Percentiles rank a stretch among this genome's conserved stretches.
phyloP scores from a whole-genome alignment of 1,284 basidiomycete species.

The Retiboletus flavoniger region DNA sequence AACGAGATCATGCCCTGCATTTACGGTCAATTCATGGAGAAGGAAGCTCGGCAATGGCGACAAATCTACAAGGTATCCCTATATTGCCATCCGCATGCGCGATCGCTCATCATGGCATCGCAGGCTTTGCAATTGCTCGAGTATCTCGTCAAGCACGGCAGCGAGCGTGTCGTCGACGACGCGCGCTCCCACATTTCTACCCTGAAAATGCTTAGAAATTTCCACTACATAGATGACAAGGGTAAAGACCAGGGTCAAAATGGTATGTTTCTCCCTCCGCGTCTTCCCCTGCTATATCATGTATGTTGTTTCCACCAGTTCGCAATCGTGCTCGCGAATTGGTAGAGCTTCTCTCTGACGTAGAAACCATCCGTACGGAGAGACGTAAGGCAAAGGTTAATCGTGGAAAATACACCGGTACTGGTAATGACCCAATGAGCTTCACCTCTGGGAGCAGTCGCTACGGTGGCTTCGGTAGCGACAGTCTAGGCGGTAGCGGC shows the following conservation, averaged over 20 bases:
- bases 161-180: slow-evolving; percentile 97
- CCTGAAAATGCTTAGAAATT: slow-evolving; percentile 96
- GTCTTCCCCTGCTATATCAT: not conserved
- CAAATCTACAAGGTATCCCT: slow-evolving; percentile 92
- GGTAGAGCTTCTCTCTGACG: slow-evolving; percentile 84
- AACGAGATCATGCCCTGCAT: slow-evolving; percentile 99
- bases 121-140: slow-evolving; percentile 92
- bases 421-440: slow-evolving; percentile 75
- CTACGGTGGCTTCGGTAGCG: slow-evolving; percentile 84
- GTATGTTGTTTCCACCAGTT: slow-evolving; percentile 51
- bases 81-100: not conserved
- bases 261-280: slow-evolving; percentile 49
- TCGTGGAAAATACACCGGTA: slow-evolving; percentile 87
- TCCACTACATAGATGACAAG: slow-evolving; percentile 99
- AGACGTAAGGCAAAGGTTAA: slow-evolving; percentile 93
- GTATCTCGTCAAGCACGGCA: slow-evolving; percentile 97
- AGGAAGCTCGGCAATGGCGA: slow-evolving; percentile 97
- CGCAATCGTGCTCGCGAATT: slow-evolving; percentile 94
- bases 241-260: slow-evolving; percentile 99
- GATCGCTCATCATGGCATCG: slow-evolving; percentile 1
- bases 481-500: slow-evolving; percentile 50
- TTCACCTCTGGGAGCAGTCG: slow-evolving; percentile 58
- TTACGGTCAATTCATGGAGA: slow-evolving; percentile 94
- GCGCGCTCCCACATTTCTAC: slow-evolving; percentile 93
- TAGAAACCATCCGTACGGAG: slow-evolving; percentile 88